phyloP scores from a whole-genome alignment of 768 basidiomycete genomes.

The Gelatoporia subvermispora region DNA sequence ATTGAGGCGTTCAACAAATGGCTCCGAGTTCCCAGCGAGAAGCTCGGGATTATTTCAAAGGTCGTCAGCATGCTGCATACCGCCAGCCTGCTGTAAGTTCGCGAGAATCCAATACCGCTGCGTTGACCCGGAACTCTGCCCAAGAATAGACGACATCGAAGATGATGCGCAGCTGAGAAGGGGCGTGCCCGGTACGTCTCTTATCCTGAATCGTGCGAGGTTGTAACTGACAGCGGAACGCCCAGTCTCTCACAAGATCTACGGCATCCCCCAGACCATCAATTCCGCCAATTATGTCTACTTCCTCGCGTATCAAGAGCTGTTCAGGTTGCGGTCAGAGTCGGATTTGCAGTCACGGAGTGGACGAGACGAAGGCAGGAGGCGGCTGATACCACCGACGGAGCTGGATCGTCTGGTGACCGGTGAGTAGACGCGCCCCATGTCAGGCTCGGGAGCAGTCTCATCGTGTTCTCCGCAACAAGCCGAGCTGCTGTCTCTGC shows the following conservation, averaged over 20 bases:
- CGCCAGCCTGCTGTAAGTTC: conserved; percentile 81
- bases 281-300: conserved; percentile 97
- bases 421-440: conserved; percentile 34
- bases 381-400: conserved; percentile 26
- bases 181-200: conserved; percentile 66
- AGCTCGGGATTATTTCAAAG: conserved; percentile 66
- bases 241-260: conserved; percentile 89
- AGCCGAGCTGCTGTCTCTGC: conserved; percentile 42
- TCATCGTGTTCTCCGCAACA: neutral
- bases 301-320: conserved; percentile 87
- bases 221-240: neutral
- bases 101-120: conserved; percentile 86
- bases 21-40: conserved; percentile 75
- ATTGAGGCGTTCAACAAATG: conserved; percentile 92
- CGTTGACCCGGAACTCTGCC: conserved; percentile 71
- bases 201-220: neutral
- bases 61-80: conserved; percentile 94
- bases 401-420: conserved; percentile 73
- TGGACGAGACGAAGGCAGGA: conserved; percentile 3
- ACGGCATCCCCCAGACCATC: conserved; percentile 94
- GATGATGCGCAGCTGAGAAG: conserved; percentile 84
- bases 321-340: conserved; percentile 50
- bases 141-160: conserved; percentile 90
- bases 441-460: neutral
- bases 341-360: conserved; percentile 7